Conservation (phyloP, 352 stramenopile species). For the Phytophthora sojae region DNA sequence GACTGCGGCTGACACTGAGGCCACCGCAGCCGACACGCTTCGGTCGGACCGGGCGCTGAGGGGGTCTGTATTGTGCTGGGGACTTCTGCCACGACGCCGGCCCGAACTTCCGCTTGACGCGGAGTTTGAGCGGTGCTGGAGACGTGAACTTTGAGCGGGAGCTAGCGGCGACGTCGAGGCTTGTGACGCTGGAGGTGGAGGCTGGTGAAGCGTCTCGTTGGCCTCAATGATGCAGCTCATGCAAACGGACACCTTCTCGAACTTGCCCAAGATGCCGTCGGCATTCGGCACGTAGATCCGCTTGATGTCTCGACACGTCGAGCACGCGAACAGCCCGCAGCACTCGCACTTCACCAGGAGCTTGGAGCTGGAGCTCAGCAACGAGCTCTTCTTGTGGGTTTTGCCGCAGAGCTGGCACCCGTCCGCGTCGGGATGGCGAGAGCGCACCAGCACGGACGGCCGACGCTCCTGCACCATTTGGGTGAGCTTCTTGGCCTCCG, state of each 20-base stretch:
- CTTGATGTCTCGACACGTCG: slow-evolving; percentile 54
- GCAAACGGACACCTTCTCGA: slow-evolving; percentile 51
- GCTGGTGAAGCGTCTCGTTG: slow-evolving; percentile 32
- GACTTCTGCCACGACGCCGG: slow-evolving; percentile 13
- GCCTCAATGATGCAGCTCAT: slow-evolving; percentile 54
- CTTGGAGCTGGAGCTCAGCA: slow-evolving; percentile 43
- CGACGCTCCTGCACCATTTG: slow-evolving; percentile 49
- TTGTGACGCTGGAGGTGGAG: neutral
- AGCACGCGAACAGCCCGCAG: slow-evolving; percentile 59
- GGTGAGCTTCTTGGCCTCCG: slow-evolving; percentile 58
- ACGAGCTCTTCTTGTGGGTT: slow-evolving; percentile 44
- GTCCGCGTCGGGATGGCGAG: slow-evolving; percentile 28
- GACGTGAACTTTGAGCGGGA: neutral
- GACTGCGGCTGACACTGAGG: neutral
- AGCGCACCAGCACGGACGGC: slow-evolving; percentile 41
- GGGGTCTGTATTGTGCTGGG: slow-evolving; percentile 15
- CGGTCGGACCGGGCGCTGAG: slow-evolving; percentile 23
- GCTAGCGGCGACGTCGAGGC: slow-evolving; percentile 2
- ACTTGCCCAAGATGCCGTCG: slow-evolving; percentile 49
- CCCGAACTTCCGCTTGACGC: slow-evolving; percentile 21
- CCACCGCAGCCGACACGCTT: slow-evolving; percentile 26
- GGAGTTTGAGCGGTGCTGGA: slow-evolving; percentile 14
- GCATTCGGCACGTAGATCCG: slow-evolving; percentile 52
- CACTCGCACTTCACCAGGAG: slow-evolving; percentile 54
- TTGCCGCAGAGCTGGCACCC: slow-evolving; percentile 54